Base-by-base conservation (phyloP, 768 basidiomycete genomes). In the Imleria badia region DNA sequence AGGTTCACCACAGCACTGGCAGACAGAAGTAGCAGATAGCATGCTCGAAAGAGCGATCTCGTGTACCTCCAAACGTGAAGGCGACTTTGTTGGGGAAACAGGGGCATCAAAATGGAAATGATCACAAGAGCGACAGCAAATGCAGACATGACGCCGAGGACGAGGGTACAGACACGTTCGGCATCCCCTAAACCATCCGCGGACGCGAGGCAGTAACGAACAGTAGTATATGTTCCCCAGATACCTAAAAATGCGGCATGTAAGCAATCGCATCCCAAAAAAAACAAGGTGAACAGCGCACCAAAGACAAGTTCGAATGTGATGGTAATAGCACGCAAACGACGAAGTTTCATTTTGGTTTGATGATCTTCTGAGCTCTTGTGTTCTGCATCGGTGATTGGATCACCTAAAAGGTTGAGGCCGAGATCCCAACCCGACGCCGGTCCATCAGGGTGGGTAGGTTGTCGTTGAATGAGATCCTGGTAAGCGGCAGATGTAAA, bases 151-250 rank as follows among this genome's bases (percentile, higher is more conserved):
- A 61, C 51, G 12, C 63, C 63, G 29, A 73, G 57, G 7, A 66
- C 60, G 29, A 77, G 54, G 1, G 73, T 45, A 48, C 47, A 62
- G 76, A 67, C 33, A 75, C 72, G 51, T 79, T 54, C 67, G 11
- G 78, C 73, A 8, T 77, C 59, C 10, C 72, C 72, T 12, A 82
- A 69, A 52, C 72, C 71, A 43, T 78, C 76, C 6, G 72, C 72
- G 60, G 79, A 85, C 5, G 85, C 83, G 12, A 89, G 61, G 61
- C 79, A 84, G 65, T 90, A 91, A 41, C 87, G 84, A 48, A 83
- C 66, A 7, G 80, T 75, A 56, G 78, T 85, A 66, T 87, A 90
- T 9, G 75, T 64, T 26, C 81, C 78, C 85, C 87, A 91, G 29
- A 65, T 66, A 55, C 73, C 86, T 87, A 51, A 3, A 13, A 14